Conservation (phyloP, 768 basidiomycete species). For the Suillus paluster region DNA sequence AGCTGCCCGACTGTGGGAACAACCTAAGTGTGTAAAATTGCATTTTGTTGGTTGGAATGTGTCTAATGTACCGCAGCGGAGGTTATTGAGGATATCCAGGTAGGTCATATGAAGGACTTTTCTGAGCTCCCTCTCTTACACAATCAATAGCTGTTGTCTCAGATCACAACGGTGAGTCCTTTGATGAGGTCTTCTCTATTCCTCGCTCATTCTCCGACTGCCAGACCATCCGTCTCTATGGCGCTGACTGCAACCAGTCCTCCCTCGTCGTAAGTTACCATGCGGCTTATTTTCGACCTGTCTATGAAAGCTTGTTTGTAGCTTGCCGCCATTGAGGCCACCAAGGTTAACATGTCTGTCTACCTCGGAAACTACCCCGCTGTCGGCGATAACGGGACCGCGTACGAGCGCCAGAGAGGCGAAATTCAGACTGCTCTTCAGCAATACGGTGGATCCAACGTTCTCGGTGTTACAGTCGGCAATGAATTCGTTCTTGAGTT, state of each 20-base stretch:
- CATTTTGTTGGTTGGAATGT: slow-evolving; percentile 6
- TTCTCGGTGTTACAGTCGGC: slow-evolving; percentile 86
- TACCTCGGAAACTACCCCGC: slow-evolving; percentile 74
- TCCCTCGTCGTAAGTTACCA: slow-evolving; percentile 62
- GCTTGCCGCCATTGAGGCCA: slow-evolving; percentile 88
- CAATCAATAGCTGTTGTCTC: slow-evolving; percentile 68
- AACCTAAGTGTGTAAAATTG: slow-evolving; percentile 36
- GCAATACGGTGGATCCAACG: slow-evolving; percentile 75
- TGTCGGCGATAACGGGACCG: slow-evolving; percentile 63
- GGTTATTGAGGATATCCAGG: slow-evolving; percentile 76
- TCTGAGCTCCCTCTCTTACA: slow-evolving; percentile 15
- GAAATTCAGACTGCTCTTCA: slow-evolving; percentile 69
- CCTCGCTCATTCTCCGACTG: slow-evolving; percentile 8
- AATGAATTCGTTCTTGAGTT: slow-evolving; percentile 90
- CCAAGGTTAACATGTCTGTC: slow-evolving; percentile 85
- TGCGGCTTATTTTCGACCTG: not conserved
- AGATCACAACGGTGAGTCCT: slow-evolving; percentile 64
- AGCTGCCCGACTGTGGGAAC: slow-evolving; percentile 71
- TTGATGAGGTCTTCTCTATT: not conserved
- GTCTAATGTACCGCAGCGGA: slow-evolving; percentile 37
- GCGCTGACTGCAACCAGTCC: slow-evolving; percentile 85
- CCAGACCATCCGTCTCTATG: slow-evolving; percentile 79
- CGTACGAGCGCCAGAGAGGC: slow-evolving; percentile 76
- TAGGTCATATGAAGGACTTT: slow-evolving; percentile 29
- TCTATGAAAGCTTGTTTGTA: slow-evolving; percentile 23